Percentiles rank a stretch among this genome's conserved stretches.
phyloP scores from a whole-genome alignment of 192 early-diverging fungal genomes.

The Podila minutissima region DNA sequence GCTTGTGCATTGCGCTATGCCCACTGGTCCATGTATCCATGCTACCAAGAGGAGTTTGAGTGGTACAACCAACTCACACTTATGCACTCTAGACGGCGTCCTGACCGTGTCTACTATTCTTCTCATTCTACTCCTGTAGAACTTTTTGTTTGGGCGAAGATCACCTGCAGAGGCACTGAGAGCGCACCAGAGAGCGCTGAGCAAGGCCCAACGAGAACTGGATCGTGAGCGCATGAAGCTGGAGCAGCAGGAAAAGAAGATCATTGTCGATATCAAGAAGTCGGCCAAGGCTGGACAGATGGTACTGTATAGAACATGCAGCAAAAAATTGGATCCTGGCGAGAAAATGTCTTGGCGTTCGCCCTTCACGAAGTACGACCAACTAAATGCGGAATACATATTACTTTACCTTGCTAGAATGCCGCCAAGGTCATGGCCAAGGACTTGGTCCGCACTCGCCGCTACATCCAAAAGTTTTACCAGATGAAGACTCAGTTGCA shows the following conservation, averaged over 20 bases:
- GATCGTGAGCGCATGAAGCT: constrained; percentile 91
- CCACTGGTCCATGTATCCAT: too few relatives aligned
- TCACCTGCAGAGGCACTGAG: constrained; percentile 94
- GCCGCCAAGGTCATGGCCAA: constrained; percentile 98
- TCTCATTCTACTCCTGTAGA: constrained; percentile 24
- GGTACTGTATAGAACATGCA: constrained; percentile 53
- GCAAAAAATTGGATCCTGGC: not conserved
- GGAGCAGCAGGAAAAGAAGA: constrained; percentile 95
- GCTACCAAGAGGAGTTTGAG: too few relatives aligned
- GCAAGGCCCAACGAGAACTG: constrained; percentile 90
- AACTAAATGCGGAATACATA: not conserved
- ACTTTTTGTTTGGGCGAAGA: constrained; percentile 82
- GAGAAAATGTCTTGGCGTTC: not conserved
- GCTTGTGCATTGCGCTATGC: not conserved
- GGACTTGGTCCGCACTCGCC: constrained; percentile 94
- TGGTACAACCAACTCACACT: not conserved
- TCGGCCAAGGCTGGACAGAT: constrained; percentile 91
- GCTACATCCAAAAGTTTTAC: constrained; percentile 96
- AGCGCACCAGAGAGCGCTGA: constrained; percentile 89
- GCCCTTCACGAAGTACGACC: not conserved
- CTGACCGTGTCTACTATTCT: not conserved
- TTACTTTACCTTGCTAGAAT: constrained; percentile 49
- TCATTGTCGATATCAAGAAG: constrained; percentile 93
- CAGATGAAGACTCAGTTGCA: constrained; percentile 96
- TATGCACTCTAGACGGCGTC: too few relatives aligned